A percentile compares a stretch with the other conserved stretches of the same genome.
phyloP scores from a whole-genome alignment of 306 rosid genomes.

The Gillenia trifoliata region DNA sequence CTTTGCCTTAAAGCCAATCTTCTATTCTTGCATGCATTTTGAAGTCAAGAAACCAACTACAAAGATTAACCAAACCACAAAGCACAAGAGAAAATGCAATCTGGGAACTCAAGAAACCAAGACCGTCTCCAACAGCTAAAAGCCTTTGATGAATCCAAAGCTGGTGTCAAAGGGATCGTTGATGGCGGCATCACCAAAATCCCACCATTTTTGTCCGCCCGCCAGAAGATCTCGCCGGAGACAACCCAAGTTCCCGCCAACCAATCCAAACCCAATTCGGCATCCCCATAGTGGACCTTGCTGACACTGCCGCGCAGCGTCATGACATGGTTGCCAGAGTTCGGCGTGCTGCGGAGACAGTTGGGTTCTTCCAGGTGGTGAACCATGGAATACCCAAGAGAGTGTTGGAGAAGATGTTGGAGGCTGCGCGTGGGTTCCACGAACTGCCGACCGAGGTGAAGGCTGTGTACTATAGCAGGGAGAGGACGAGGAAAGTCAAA shows the following conservation, averaged over 20 bases:
- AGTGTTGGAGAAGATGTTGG: constrained; percentile 22
- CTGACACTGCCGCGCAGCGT: neutral
- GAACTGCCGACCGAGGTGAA: constrained; percentile 39
- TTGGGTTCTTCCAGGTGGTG: constrained; percentile 46
- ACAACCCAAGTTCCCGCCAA: neutral
- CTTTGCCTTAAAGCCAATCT: too few relatives aligned
- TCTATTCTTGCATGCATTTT: too few relatives aligned
- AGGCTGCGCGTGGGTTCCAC: constrained; percentile 34
- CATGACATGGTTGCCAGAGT: constrained; percentile 11
- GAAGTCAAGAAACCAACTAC: too few relatives aligned
- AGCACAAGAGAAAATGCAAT: neutral
- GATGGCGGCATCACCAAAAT: neutral
- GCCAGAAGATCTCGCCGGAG: neutral
- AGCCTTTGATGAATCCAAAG: neutral
- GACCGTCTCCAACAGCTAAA: neutral
- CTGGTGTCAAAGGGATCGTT: neutral
- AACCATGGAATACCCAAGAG: constrained; percentile 36
- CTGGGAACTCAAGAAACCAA: neutral
- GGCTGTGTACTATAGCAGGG: constrained; percentile 26
- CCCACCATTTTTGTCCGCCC: neutral
- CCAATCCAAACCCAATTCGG: neutral
- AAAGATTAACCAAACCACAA: neutral
- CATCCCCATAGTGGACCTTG: constrained; percentile 24
- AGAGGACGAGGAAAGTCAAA: constrained; percentile 20
- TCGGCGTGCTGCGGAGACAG: constrained; percentile 20